Evolutionary conservation across 352 stramenopile genomes (phyloP).

Genomic region (Pythium angustatum): DNA sequence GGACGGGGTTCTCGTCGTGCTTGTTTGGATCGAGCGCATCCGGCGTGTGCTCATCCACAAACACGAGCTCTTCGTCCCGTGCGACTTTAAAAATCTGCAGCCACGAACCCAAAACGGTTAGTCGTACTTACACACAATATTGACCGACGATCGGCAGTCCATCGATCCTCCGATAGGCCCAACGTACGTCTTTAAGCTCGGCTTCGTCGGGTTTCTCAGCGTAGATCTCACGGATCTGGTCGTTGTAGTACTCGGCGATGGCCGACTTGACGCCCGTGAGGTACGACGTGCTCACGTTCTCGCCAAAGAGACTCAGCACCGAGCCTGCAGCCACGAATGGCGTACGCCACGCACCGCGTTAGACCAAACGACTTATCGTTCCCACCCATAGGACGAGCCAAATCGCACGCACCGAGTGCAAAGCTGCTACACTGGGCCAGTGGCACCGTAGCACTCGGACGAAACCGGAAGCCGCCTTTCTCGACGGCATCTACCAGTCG

Average conservation of each 20-base stretch:
- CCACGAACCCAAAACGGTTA: background rate
- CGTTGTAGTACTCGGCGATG: constrained; percentile 87
- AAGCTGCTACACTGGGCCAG: constrained; percentile 53
- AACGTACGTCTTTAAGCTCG: constrained; percentile 58
- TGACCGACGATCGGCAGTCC: background rate
- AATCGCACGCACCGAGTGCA: constrained; percentile 45
- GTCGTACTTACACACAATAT: background rate
- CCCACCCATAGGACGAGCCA: background rate
- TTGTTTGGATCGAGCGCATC: constrained; percentile 45
- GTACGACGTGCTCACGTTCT: constrained; percentile 67
- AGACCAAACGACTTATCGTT: constrained; percentile 2
- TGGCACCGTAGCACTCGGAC: constrained; percentile 64
- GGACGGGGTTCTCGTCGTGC: constrained; percentile 39
- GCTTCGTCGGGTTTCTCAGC: constrained; percentile 51
- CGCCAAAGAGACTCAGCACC: constrained; percentile 49
- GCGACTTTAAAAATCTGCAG: constrained; percentile 66
- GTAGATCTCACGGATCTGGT: constrained; percentile 89
- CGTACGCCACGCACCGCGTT: background rate
- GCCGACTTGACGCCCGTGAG: constrained; percentile 72
- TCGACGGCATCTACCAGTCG: constrained; percentile 50
- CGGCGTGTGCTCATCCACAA: constrained; percentile 59
- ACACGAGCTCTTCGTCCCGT: constrained; percentile 75
- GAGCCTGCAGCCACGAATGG: constrained; percentile 34
- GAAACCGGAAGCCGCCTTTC: constrained; percentile 55
- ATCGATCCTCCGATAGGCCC: background rate